A percentile compares a stretch with the other conserved stretches of the same genome.
Conservation (phyloP, 139 green algal species). For the Desmodesmus armatus region DNA sequence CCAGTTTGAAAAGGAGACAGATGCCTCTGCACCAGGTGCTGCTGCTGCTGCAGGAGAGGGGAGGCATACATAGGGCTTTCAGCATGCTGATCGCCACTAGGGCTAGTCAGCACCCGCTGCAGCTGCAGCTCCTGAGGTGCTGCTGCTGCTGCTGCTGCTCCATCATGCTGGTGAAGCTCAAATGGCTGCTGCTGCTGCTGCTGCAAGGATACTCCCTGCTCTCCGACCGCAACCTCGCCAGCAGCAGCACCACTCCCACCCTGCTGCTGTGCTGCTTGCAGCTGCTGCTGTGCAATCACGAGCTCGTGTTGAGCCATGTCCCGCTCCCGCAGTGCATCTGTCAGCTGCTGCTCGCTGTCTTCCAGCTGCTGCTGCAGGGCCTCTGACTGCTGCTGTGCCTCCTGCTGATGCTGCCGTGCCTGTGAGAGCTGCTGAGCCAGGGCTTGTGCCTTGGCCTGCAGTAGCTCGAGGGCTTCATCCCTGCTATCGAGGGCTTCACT, state of each 20-base stretch:
- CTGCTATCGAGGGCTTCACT: constrained; percentile 9
- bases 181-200: constrained; percentile 9
- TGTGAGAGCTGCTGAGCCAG: background rate
- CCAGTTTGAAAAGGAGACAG: no score
- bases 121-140: background rate
- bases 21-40: background rate
- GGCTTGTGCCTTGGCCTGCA: constrained; percentile 17
- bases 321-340: background rate
- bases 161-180: background rate
- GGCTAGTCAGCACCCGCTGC: background rate
- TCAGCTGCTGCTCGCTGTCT: background rate
- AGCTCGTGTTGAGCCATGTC: background rate
- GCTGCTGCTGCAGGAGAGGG: background rate
- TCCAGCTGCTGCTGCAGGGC: background rate
- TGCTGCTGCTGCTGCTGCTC: background rate
- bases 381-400: background rate
- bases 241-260: background rate
- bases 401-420: background rate
- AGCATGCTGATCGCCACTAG: background rate
- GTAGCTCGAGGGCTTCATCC: background rate
- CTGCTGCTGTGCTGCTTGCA: background rate
- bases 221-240: background rate
- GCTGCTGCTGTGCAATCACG: background rate
- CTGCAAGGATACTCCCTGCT: background rate
- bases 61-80: background rate